Evolutionary conservation across 192 early-diverging fungal genomes (phyloP).

Genomic region (Funneliformis geosporum): DNA sequence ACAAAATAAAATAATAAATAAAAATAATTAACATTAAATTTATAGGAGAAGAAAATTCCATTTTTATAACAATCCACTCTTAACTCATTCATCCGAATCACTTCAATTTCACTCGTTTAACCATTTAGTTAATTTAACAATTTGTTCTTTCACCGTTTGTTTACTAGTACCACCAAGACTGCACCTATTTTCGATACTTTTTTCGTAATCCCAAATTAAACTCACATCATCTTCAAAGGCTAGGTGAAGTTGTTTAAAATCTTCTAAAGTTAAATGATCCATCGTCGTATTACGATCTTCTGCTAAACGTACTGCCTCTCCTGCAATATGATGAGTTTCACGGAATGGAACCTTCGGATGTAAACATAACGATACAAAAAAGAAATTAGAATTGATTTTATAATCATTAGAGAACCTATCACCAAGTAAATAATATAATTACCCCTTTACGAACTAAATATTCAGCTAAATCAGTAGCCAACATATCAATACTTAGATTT

Average conservation of each 20-base stretch:
- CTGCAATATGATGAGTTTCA: slow-evolving; percentile 98
- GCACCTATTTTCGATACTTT: slow-evolving; percentile 84
- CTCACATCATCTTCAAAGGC: slow-evolving; percentile 82
- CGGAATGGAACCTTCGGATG: slow-evolving; percentile 85
- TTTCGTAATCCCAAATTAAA: slow-evolving; percentile 88
- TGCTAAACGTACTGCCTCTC: slow-evolving; percentile 89
- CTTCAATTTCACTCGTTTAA: slow-evolving; percentile 32
- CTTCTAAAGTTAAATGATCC: slow-evolving; percentile 69
- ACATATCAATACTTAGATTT: slow-evolving; percentile 87
- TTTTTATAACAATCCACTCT: too few species aligned
- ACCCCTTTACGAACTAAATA: slow-evolving; percentile 96
- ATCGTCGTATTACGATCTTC: slow-evolving; percentile 82
- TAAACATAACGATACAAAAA: not conserved
- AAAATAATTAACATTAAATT: too few species aligned
- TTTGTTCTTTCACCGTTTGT: slow-evolving; percentile 78
- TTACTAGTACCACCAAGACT: slow-evolving; percentile 89
- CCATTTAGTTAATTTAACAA: slow-evolving; percentile 71
- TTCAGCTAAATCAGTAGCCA: slow-evolving; percentile 98
- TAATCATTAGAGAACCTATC: not conserved
- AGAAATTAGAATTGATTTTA: not conserved
- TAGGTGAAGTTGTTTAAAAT: slow-evolving; percentile 84
- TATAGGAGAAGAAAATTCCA: too few species aligned
- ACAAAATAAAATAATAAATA: too few species aligned
- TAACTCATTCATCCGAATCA: too few species aligned
- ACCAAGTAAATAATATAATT: slow-evolving; percentile 8